Evolutionary conservation across 768 basidiomycete species (phyloP), one percentile per base, ranked within the genome.

Genomic region (Dacryopinax spathularia): DNA sequence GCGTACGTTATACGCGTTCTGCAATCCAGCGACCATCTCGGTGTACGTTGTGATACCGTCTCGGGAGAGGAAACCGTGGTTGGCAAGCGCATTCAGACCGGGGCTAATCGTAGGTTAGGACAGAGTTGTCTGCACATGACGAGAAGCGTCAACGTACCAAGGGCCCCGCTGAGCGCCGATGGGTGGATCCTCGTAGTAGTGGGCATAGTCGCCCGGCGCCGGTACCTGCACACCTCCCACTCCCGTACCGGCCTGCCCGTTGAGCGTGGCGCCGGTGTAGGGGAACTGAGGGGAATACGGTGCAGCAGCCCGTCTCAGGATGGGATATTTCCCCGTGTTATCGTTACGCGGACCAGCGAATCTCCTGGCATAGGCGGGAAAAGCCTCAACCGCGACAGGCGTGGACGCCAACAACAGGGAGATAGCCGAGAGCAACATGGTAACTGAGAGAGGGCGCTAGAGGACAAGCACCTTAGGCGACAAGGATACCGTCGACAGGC

Each of bases 71-170:
- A 63, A 43, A 1, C 63, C 64, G 29, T 39, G 48, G 60, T 69
- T 69, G 20, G 68, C 68, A 18, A 67, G 60, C 5, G 68, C 65
- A 43, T 69, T 69, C 10, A 69, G 25, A 1, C 66, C 68, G 0
- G 66, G 65, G 39, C 68, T 56, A 56, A 10, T 4, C 25, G 9
- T 9, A 4, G 13, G 29, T 56, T 9, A 56, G 25, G 9, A 63
- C 7, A 27, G 25, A 10, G 12, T 37, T 37, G 36, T 37, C 12
- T 15, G 39, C 5, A 18, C 7, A 7, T 18, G 18, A 18, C 18
- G 4, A 41, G 39, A 56, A 9, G 5, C 31, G 13, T 5, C 25
- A 7, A 56, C 48, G 10, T 29, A 56, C 48, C 48, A 56, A 33
- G 65, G 65, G 1, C 65, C 65, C 6, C 65, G 65, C 62, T 63